phyloP scores from a whole-genome alignment of 768 basidiomycete species.

The Podaxis sp. region DNA sequence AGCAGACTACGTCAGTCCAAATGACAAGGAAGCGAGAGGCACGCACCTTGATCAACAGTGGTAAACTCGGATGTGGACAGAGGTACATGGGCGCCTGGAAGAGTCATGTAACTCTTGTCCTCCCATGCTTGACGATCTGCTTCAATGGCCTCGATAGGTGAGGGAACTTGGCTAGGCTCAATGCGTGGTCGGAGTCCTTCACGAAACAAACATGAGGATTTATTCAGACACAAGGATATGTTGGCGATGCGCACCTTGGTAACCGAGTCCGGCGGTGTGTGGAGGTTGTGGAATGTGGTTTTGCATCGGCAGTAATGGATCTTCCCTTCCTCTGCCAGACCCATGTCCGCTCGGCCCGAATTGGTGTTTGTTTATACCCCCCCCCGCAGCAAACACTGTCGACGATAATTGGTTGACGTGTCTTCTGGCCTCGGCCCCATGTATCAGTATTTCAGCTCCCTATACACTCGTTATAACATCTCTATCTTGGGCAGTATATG shows the following conservation, averaged over 20 bases:
- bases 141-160: slow-evolving; percentile 78
- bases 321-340: not conserved
- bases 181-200: slow-evolving; percentile 79
- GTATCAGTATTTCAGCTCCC: too few relatives aligned
- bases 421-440: too few relatives aligned
- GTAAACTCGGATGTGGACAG: slow-evolving; percentile 85
- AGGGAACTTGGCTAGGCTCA: slow-evolving; percentile 90
- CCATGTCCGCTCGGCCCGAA: slow-evolving; percentile 5
- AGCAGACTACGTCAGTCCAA: slow-evolving; percentile 10
- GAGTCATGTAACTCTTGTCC: slow-evolving; percentile 60
- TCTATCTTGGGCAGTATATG: too few relatives aligned
- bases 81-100: slow-evolving; percentile 64
- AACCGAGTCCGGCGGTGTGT: slow-evolving; percentile 59
- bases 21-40: not conserved
- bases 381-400: not conserved
- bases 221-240: not conserved
- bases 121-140: slow-evolving; percentile 80
- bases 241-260: slow-evolving; percentile 39
- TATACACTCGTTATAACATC: too few relatives aligned
- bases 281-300: slow-evolving; percentile 69
- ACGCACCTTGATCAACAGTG: slow-evolving; percentile 84
- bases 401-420: too few relatives aligned
- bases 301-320: slow-evolving; percentile 11
- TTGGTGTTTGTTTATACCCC: not conserved
- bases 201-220: slow-evolving; percentile 5